phyloP scores from a whole-genome alignment of 108 stramenopile species.

The Chaetoceros muelleri region DNA sequence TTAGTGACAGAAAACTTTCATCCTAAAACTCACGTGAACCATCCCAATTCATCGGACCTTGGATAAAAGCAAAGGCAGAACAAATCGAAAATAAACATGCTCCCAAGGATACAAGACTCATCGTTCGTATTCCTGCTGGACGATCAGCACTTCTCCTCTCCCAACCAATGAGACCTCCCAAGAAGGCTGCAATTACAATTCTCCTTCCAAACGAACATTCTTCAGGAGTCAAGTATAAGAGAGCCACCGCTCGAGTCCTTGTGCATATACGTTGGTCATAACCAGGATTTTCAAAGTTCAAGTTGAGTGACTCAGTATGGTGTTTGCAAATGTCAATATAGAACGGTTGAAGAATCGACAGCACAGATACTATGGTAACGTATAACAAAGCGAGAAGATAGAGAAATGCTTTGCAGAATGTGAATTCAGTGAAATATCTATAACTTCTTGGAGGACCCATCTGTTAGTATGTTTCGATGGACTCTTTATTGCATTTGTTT shows the following conservation, averaged over 20 bases:
- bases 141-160: conserved; percentile 77
- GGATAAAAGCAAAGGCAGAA: conserved; percentile 66
- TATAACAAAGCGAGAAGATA: conserved; percentile 21
- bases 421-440: conserved; percentile 32
- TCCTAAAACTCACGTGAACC: conserved; percentile 43
- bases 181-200: conserved; percentile 35
- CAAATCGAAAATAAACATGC: conserved; percentile 81
- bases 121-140: conserved; percentile 88
- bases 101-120: conserved; percentile 80
- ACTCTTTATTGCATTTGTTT: too few species aligned
- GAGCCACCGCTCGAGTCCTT: conserved; percentile 18
- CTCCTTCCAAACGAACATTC: conserved; percentile 69
- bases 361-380: conserved; percentile 4
- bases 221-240: conserved; percentile 40
- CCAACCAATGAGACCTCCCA: conserved; percentile 71
- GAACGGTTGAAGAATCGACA: conserved; percentile 15
- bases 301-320: not conserved
- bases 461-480: too few species aligned
- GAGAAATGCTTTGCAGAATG: conserved; percentile 20
- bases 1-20: too few species aligned
- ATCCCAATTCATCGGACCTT: conserved; percentile 81
- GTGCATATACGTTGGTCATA: conserved; percentile 41
- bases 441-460: not conserved
- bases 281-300: conserved; percentile 36
- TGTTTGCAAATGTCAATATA: conserved; percentile 13